phyloP scores from a whole-genome alignment of 2,329 filamentous ascomycete genomes.

The Cytospora mali region DNA sequence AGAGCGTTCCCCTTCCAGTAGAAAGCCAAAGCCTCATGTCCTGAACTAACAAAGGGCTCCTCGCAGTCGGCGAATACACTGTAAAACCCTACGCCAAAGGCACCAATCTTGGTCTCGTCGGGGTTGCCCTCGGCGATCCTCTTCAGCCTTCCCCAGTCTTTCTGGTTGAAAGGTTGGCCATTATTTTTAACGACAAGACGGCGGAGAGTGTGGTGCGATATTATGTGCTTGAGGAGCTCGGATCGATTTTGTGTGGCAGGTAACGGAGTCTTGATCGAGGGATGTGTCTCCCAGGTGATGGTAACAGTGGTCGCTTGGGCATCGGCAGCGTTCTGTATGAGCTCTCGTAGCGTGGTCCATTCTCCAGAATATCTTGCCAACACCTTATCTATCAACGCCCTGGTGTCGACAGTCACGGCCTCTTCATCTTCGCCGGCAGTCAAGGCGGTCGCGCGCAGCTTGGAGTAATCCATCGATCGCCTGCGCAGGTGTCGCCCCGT shows the following conservation, averaged over 20 bases:
- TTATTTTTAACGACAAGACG: constrained; percentile 92
- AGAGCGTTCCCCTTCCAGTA: constrained; percentile 99
- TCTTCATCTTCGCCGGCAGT: constrained; percentile 88
- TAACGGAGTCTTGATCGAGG: constrained; percentile 77
- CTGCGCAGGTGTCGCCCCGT: constrained; percentile 8
- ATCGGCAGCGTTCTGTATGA: constrained; percentile 98
- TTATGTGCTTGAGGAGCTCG: constrained; percentile 76
- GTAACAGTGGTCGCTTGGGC: constrained; percentile 87
- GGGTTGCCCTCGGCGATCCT: constrained; percentile 98
- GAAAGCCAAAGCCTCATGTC: constrained; percentile 92
- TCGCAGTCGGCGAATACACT: constrained; percentile 98
- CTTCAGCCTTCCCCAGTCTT: constrained; percentile 92
- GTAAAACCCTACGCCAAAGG: constrained; percentile 98
- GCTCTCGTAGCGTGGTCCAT: constrained; percentile 86
- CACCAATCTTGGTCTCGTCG: constrained; percentile 98
- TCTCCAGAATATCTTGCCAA: constrained; percentile 95
- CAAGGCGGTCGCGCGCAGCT: constrained; percentile 84
- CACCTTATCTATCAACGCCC: constrained; percentile 96
- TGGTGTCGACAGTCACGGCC: constrained; percentile 95
- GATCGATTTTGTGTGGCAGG: constrained; percentile 65
- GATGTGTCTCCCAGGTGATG: constrained; percentile 89
- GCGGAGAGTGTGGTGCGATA: constrained; percentile 82
- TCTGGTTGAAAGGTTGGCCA: constrained; percentile 82
- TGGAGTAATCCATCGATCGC: constrained; percentile 67
- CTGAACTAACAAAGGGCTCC: constrained; percentile 94